Base-by-base conservation (phyloP, 352 stramenopile species). In the Globisporangium cystogenes region DNA sequence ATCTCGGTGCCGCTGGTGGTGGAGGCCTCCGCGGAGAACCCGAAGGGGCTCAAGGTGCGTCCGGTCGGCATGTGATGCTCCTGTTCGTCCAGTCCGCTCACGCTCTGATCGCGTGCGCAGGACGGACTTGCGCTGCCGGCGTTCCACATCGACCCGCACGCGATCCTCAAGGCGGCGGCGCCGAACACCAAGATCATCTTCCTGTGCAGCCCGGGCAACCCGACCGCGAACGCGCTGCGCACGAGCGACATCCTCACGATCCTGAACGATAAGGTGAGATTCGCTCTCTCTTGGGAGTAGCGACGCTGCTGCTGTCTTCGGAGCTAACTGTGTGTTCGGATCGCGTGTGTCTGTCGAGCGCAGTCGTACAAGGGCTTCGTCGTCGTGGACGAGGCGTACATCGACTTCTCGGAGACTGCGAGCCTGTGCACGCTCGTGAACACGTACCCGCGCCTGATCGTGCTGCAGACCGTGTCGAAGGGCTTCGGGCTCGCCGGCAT, bases 361-460 rank as follows among this genome's bases (percentile, higher is more conserved):
- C 24, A 90, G 76, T 70, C 72, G 37, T 96, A 93, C 64, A 87
- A 85, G 70, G 88, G 92, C 27, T 87, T 99, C 33, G 86, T 99
- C n/a, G 94, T 99, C 31, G 96, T 99, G 16, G 97, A 99, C 62
- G 97, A 99, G 72, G 97, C 97, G 0, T 99, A 99, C 70, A 86
- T 99, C 24, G 97, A 99, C 68, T 99, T 99, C 69, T 80, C 82
- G 8, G 76, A 86, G 14, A 70, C 68, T 10, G 53, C 67, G 11
- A 94, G 82, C 35, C 67, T 93, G 26, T 91, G 83, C 51, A 88
- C 79, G 36, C 75, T 99, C 26, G 78, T 99, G 42, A 86, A 89
- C 50, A 84, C 93, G 66, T 91, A 98, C 68, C 84, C 85, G 44
- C 93, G 97, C 48, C 73, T 99, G 36, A 94, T 99, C 26, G 96